A percentile compares a stretch with the other conserved stretches of the same genome.
Conservation (phyloP, 805 yeast species). For the Cyberlindnera samutprakarnensis region DNA sequence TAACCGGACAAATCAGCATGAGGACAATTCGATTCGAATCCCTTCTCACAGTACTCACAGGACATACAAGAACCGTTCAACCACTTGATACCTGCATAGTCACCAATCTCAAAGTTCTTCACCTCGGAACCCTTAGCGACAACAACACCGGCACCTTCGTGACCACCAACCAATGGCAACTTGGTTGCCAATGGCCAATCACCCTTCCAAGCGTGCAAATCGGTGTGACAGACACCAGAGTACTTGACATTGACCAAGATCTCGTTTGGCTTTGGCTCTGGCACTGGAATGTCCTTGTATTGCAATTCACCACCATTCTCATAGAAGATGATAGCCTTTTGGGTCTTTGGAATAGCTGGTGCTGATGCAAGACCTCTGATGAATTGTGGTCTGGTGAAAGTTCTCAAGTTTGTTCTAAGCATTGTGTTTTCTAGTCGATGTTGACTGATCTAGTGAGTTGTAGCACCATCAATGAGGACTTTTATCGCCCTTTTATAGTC, state of each 20-base stretch:
- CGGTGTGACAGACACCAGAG: constrained; percentile 73
- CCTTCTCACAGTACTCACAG: constrained; percentile 57
- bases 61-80: constrained; percentile 60
- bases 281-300: constrained; percentile 49
- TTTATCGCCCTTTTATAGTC: background rate
- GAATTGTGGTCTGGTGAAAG: constrained; percentile 16
- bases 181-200: constrained; percentile 40
- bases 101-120: constrained; percentile 56
- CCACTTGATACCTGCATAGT: constrained; percentile 65
- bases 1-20: constrained; percentile 62
- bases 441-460: too few species aligned
- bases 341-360: constrained; percentile 36
- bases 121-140: constrained; percentile 58
- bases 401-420: constrained; percentile 19
- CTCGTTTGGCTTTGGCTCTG: constrained; percentile 57
- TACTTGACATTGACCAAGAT: constrained; percentile 58
- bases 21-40: constrained; percentile 60
- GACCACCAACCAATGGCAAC: constrained; percentile 66
- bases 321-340: constrained; percentile 47
- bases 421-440: too few species aligned
- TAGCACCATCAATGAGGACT: too few species aligned
- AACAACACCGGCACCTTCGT: constrained; percentile 69
- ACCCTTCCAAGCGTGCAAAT: constrained; percentile 51
- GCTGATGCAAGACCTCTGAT: constrained; percentile 24
- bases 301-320: constrained; percentile 41